Evolutionary conservation across 1,139 yeast genomes (phyloP), one percentile per base, ranked within the genome.

Genomic region (Pichia sp.): DNA sequence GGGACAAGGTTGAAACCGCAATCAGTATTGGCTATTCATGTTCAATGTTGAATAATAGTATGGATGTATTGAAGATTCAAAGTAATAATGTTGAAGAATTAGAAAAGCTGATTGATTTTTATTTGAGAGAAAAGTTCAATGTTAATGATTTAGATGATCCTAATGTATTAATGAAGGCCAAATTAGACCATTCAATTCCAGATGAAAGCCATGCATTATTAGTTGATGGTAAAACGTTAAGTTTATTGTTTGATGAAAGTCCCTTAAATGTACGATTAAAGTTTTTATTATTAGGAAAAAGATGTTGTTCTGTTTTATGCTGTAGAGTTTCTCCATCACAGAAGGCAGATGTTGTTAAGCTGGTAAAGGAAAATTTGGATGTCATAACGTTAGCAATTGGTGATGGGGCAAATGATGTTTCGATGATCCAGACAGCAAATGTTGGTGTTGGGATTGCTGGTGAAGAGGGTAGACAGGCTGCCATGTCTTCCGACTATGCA

Each of bases 11-110:
- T 41, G 98, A 92, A 66, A 92, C 98, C 29, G 98, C 98, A 7
- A 92, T 92, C 60, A 92, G 92, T 62, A 92, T 92, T 69, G 98
- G 98, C 3, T 92, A 87, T 63, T 87, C 97, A n/a, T 92, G 97
- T 71, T 92, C 94, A 57, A 70, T 92, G 55, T 72, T 92, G 51
- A 87, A 85, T 51, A 86, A 78, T 56, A 86, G 79, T 38, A 92
- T 92, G 98, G 84, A 87, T 57, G 68, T 92, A 45, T 65, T 92
- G 47, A 87, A 87, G 23, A 73, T 90, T 39, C 71, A 72, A 33
- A 55, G 58, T 5, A 47, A 42, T 6, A 37, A 37, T 25, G 32
- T 26, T 24, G 51, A 39, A 46, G 52, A 33, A 35, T 41, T 41
- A 43, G 73, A 40, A 69, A 53, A 53, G 4, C 59, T 71, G 43